phyloP scores from a whole-genome alignment of 192 early-diverging fungal species.

The Spizellomyces punctatus region DNA sequence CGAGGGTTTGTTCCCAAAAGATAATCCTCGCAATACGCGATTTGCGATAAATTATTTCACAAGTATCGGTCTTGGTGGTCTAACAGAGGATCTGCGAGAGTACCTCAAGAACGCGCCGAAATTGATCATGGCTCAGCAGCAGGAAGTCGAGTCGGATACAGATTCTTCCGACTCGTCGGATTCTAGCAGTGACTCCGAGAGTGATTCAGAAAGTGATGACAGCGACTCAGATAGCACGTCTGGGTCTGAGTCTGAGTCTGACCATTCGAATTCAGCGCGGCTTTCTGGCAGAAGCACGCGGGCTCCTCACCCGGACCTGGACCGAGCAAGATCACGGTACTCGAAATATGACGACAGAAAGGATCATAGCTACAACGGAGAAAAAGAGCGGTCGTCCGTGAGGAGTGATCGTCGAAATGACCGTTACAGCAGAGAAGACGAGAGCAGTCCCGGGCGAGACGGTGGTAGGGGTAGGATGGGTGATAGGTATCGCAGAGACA shows the following conservation, averaged over 20 bases:
- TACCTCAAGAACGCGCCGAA: conserved; percentile 75
- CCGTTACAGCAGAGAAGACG: no score
- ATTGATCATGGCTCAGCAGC: conserved; percentile 66
- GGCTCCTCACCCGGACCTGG: no score
- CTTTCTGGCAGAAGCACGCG: no score
- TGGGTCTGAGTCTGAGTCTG: not conserved
- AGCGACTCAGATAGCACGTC: not conserved
- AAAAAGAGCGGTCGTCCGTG: no score
- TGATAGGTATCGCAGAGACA: no score
- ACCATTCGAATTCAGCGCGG: no score
- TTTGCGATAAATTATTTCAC: conserved; percentile 99
- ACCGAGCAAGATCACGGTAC: no score
- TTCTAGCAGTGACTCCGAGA: conserved; percentile 31
- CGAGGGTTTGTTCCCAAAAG: conserved; percentile 87
- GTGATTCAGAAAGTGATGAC: conserved; percentile 32
- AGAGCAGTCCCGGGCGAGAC: no score
- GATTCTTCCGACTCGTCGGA: conserved; percentile 13
- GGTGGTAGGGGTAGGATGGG: no score
- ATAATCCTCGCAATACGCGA: conserved; percentile 82
- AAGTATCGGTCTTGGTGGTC: conserved; percentile 85
- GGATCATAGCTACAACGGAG: no score
- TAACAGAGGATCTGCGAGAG: conserved; percentile 93
- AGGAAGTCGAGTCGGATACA: conserved; percentile 43
- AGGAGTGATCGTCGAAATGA: no score
- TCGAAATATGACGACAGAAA: no score